Conservation (phyloP, 805 yeast species). For the Starmerella sp. region DNA sequence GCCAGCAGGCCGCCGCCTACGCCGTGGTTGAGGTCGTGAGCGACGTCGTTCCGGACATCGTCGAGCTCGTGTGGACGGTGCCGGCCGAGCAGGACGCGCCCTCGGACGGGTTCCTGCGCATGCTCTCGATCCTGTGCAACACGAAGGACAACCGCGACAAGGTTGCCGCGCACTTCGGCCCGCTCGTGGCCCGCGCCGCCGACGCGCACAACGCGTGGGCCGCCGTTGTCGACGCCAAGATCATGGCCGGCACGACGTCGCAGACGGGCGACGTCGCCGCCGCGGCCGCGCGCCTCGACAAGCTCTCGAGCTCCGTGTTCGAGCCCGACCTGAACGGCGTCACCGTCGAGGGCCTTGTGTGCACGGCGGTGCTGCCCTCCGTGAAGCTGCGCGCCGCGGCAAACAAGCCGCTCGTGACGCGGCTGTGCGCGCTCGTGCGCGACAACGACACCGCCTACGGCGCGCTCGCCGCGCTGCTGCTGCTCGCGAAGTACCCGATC, state of each 20-base stretch:
- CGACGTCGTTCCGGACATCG: constrained; percentile 22
- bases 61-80: constrained; percentile 3
- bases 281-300: constrained; percentile 21
- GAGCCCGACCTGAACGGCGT: constrained; percentile 9
- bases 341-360: constrained; percentile 32
- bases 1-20: constrained; percentile 19
- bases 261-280: constrained; percentile 16
- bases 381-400: constrained; percentile 25
- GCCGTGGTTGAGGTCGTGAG: constrained; percentile 23
- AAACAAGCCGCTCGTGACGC: constrained; percentile 7
- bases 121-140: constrained; percentile 30
- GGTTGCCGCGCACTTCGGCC: constrained; percentile 22
- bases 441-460: constrained; percentile 25
- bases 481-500: constrained; percentile 28
- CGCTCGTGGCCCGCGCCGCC: constrained; percentile 19
- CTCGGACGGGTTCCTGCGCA: constrained; percentile 22
- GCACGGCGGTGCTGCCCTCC: constrained; percentile 26
- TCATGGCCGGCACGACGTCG: constrained; percentile 23
- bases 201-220: constrained; percentile 25
- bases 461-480: constrained; percentile 25
- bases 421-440: constrained; percentile 19
- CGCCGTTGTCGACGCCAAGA: constrained; percentile 29
- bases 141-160: constrained; percentile 25
- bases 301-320: constrained; percentile 24
- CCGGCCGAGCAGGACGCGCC: neutral